Base-by-base conservation (phyloP, 1,284 basidiomycete genomes). In the Cystobasidium pallidum region DNA sequence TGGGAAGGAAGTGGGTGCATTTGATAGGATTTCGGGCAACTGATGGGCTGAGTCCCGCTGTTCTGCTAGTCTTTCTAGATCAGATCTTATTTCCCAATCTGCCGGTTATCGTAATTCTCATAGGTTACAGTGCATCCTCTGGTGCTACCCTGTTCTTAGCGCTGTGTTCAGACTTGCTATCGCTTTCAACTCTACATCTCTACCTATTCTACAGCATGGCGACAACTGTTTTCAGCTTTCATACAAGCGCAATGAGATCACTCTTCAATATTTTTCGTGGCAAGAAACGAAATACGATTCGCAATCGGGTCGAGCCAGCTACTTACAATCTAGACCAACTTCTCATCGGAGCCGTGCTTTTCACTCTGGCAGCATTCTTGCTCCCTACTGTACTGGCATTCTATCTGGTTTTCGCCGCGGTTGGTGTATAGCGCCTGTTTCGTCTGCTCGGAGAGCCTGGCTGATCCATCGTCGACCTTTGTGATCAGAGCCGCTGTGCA, bases 181-280 rank as follows among this genome's bases (percentile, higher is more conserved):
- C 84, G 4, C 66, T 91, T 21, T 80, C 89, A 65, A 92, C 91
- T 0, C 80, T 87, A 1, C 94, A 97, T 78, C 82, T 95, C 3
- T 86, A 86, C 57, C 73, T 89, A 0, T 89, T 89, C 76, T 91
- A 95, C 80, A 80, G 85, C 36, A 78, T 91, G 58, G 86, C 89
- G 3, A 84, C 86, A 0, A 78, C 82, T 0, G 85, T 91, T 0
- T 92, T 90, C 79, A 83, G 84, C 51, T 86, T 85, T 76, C 87
- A 89, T 78, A 82, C 90, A 43, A 82, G 82, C 21, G 85, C 86
- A 17, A 84, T 87, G 8, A 85, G 85, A 36, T 90, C 88, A 0
- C 82, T 98, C 17, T 97, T 92, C 87, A 92, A 94, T 78, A 85
- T 99, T n/a, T 99, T 98, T 79, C 85, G 93, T 81, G 93, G 94